Base-by-base conservation (phyloP, 1,139 yeast species). In the Magnusiomyces magnusii region DNA sequence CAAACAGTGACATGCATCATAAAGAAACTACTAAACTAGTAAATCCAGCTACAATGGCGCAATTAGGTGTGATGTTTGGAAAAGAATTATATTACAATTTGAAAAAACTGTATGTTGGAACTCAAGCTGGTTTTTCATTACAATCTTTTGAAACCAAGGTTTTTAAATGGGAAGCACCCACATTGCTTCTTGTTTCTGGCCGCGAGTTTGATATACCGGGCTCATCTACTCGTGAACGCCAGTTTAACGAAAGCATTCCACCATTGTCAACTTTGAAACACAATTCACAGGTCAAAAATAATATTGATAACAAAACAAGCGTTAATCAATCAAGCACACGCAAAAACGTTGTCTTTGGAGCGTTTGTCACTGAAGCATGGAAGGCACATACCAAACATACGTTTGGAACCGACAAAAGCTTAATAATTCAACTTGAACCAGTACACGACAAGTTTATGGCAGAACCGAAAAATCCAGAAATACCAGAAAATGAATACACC, bases 121-220 rank as follows among this genome's bases (percentile, higher is more conserved):
- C 91, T 3, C 82, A 81, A 55, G 78, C 84, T 25, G 98, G 98
- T 0, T 92, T 87, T 68, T 88, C 97, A 0, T 87, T 92, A 78
- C 75, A 96, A 51, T 86, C 97, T 0, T 79, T 92, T 61, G 96
- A 92, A 71, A 81, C 86, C 62, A 89, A 86, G 65, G 88, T 86
- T 0, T 85, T 89, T 75, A 89, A 90, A 68, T 92, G 97, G 97
- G 84, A 82, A 65, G 95, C 96, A 0, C 96, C 97, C 0, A 83
- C 97, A 0, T 69, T 90, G 1, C 64, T 92, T 15, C 63, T 92
- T 0, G 78, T 92, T 0, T 80, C 83, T 2, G 98, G 97, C 54
- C 63, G 44, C 77, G 80, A 58, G 34, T 36, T 59, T n/a, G 54
- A 47, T 3, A 41, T 44, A 17, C 52, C 60, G n/a, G 58, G 52